Evolutionary conservation across 306 rosid species (phyloP), one percentile per base, ranked within the genome.

Genomic region (Cucurbita maxima): DNA sequence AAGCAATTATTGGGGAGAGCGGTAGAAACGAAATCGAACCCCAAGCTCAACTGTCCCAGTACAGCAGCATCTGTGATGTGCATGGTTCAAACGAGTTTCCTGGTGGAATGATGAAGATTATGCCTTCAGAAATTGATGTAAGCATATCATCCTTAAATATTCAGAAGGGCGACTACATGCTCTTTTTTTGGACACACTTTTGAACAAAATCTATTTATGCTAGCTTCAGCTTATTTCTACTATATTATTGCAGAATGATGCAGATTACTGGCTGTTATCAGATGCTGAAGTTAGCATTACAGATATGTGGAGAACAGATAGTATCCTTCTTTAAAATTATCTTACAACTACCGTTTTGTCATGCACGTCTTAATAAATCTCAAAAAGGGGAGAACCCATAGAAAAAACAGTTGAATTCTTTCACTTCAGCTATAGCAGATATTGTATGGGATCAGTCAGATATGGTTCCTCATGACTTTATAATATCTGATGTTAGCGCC

Each of bases 211-310:
- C 34, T 30, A 30, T 30, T 30, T 30, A 30, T 30, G 34, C 34
- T 30, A 30, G 34, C 34, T 30, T 30, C 34, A 30, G 34, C 34
- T 30, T 70, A 36, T 41, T 41, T 38, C 58, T 61, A 47, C 37
- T 18, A 61, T 79, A 48, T 77, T 84, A 57, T 78, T 84, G 83
- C 87, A 95, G 99, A 95, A 86, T 81, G 96, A 91, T 58, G 96
- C 96, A 19, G 97, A 95, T 75, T 95, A 95, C 84, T 95, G 99
- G 99, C 96, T 95, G 81, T 85, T 91, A 73, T 89, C 99, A 61
- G 99, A 92, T 78, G 96, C 96, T 80, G 97, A 84, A 10, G 87
- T 88, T 79, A 95, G 99, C 88, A 95, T 95, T 76, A 95, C 99
- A 70, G 96, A 95, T 68, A 91, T 91, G 88, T 95, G 99, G 99